Base-by-base conservation (phyloP, 768 basidiomycete species). In the Mrakia gelida region DNA sequence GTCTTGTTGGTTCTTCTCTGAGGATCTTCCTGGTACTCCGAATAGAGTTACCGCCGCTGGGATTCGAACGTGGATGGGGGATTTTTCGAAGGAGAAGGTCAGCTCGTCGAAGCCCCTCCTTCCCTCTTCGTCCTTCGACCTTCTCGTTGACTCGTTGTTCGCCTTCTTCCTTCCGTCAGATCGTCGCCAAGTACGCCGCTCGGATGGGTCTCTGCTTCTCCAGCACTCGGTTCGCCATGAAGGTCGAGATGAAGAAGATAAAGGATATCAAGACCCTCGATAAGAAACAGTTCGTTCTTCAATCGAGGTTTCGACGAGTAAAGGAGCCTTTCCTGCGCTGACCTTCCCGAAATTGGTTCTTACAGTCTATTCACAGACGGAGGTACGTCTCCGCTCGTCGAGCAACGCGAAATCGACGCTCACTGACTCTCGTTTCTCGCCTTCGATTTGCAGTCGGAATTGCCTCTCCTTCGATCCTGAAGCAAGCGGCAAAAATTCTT, bases 1-100 rank as follows among this genome's bases (percentile, higher is more conserved):
- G 68, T 81, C 83, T 0, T 81, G 83, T 10, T 84, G 84, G 84
- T 84, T 84, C 76, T 81, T 84, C 59, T 65, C 81, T 43, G 78
- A 80, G 30, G 68, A 75, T n/a, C 32, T 52, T 16, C 45, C 45
- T 10, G 15, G 15, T 16, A 2, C 45, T 45, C 45, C 7, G 11
- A 13, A 45, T 45, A 3, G n/a, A n/a, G 18, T 79, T 26, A 59
- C 59, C n/a, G 75, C 61, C 9, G 71, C 52, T 18, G 7, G 30
- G 7, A 79, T 84, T 65, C 77, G 80, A 23, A 45, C 61, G 26
- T 82, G 82, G 82, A 84, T 84, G 82, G 84, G 84, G 1, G 78
- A 79, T 32, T 83, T 84, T 49, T 75, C 72, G 5, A 43, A 73
- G 56, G 82, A 83, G 76, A 83, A 81, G 16, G 80, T 84, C 28